Percentiles rank a stretch among this genome's conserved stretches.
These are phyloP conservation scores for Talaromyces amestolkiae DNA, from an alignment of 2,329 filamentous ascomycete genomes.

Conservation along the genomic window DNA sequence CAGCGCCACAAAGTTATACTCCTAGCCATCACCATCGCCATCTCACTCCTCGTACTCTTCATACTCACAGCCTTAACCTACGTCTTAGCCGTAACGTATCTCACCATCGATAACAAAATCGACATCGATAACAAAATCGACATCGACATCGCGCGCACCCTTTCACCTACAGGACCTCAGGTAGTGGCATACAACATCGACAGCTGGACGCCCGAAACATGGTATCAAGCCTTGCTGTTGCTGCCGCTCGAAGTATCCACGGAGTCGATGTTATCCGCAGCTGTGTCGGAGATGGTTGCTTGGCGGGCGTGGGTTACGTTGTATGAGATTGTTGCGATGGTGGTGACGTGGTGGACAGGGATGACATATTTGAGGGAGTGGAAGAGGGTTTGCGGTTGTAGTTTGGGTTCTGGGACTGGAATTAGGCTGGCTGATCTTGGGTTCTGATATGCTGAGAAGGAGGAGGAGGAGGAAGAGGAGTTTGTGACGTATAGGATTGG, in stretches of 20 bases:
- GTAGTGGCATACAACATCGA: constrained; percentile 7
- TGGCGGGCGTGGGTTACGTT: constrained; percentile 12
- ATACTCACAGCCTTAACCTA: constrained; percentile 9
- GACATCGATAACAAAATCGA: constrained; percentile 11
- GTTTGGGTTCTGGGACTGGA: neutral
- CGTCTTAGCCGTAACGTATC: constrained; percentile 13
- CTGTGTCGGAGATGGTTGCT: constrained; percentile 11
- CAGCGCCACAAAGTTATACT: constrained; percentile 13
- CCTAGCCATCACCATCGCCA: neutral
- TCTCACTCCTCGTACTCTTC: constrained; percentile 7
- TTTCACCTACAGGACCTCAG: neutral
- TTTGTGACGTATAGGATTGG: neutral
- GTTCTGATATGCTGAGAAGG: neutral
- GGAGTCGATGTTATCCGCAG: neutral
- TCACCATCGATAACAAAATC: constrained; percentile 10
- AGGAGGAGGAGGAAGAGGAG: neutral
- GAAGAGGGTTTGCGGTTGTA: neutral
- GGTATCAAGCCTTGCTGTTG: constrained; percentile 12
- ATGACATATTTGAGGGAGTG: constrained; percentile 9
- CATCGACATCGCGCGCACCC: neutral
- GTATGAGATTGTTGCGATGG: neutral
- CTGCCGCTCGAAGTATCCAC: constrained; percentile 5
- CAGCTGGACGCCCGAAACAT: constrained; percentile 16
- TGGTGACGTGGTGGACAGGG: constrained; percentile 8
- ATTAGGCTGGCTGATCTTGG: neutral